Evolutionary conservation across 2,329 filamentous ascomycete genomes (phyloP), one percentile per base, ranked within the genome.

Genomic region (Blumeria graminis): DNA sequence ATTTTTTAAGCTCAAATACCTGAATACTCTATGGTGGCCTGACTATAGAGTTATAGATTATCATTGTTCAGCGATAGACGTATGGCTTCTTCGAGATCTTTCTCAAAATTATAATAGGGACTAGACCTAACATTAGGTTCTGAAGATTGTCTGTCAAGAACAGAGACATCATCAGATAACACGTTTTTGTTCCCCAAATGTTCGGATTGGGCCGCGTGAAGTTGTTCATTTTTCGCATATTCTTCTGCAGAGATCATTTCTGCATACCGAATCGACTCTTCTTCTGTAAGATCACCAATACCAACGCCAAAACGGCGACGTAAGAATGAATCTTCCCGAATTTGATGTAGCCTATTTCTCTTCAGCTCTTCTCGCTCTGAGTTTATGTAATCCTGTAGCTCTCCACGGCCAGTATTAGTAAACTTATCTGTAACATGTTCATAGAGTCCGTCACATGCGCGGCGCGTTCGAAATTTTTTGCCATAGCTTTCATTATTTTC

Each of bases 231-330:
- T n/a, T 69, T 62, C 39, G 72, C 66, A 57, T 76, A 79, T 0
- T 75, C 68, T 64, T 84, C 80, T 59, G 79, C 73, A 0, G 80
- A 83, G 6, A 84, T 70, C 72, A 84, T 78, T 64, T 80, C 76
- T 0, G 78, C 80, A 61, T 83, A 84, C 36, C 70, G 72, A 18
- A 84, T 60, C 16, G 79, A 76, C 63, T 84, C 80, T 62, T 82
- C 78, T 60, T 84, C 80, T 1, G 73, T 82, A 59, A 84, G 66
- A 33, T 80, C 78, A 3, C 72, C 76, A 1, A 95, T 69, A 36
- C 88, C 86, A 1, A 92, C 79, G 6, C 92, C 92, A 64, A 94
- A 98, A 38, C 90, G 80, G 34, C 78, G 81, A 38, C 79, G 82
- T 32, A 96, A 72, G 28, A 81, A 80, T 14, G 80, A 76, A 56